Evolutionary conservation across 2,329 filamentous ascomycete genomes (phyloP).

Genomic region (Fusarium xyrophilum): DNA sequence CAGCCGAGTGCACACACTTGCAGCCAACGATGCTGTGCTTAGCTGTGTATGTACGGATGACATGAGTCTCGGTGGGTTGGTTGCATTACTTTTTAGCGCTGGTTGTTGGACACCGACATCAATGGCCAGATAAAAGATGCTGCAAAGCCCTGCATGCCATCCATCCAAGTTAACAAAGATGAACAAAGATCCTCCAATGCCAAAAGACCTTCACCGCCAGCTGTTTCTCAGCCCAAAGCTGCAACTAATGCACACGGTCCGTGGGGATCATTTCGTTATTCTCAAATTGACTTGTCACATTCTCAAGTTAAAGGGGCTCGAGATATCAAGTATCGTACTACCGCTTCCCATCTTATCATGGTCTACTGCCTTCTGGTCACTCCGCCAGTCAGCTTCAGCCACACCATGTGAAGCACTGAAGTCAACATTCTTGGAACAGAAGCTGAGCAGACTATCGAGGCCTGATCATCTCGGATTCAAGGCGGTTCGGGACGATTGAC

Average conservation of each 20-base stretch:
- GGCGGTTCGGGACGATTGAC: conserved; percentile 31
- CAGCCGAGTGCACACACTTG: conserved; percentile 2
- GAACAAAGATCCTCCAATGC: conserved; percentile 10
- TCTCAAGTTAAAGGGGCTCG: not conserved
- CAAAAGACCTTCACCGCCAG: conserved; percentile 32
- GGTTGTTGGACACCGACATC: conserved; percentile 28
- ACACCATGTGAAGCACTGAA: not conserved
- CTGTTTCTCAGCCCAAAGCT: conserved; percentile 6
- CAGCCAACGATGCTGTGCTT: conserved; percentile 5
- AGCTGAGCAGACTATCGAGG: not conserved
- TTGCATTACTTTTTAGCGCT: conserved; percentile 17
- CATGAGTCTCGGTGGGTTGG: conserved; percentile 10
- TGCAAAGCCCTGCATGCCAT: conserved; percentile 13
- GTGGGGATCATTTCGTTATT: conserved; percentile 20
- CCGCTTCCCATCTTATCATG: conserved; percentile 21
- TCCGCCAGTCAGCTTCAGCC: not conserved
- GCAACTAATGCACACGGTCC: conserved; percentile 30
- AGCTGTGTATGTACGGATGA: conserved; percentile 5
- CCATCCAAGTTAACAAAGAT: conserved; percentile 2
- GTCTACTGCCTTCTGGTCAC: not conserved
- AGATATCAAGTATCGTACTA: conserved; percentile 13
- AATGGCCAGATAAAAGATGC: conserved; percentile 22
- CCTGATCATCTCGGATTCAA: conserved; percentile 8
- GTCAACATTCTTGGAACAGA: not conserved
- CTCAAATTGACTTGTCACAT: conserved; percentile 4